Base-by-base conservation (phyloP, 2,329 filamentous ascomycete genomes). In the Ophiocordyceps camponoti-saundersi region DNA sequence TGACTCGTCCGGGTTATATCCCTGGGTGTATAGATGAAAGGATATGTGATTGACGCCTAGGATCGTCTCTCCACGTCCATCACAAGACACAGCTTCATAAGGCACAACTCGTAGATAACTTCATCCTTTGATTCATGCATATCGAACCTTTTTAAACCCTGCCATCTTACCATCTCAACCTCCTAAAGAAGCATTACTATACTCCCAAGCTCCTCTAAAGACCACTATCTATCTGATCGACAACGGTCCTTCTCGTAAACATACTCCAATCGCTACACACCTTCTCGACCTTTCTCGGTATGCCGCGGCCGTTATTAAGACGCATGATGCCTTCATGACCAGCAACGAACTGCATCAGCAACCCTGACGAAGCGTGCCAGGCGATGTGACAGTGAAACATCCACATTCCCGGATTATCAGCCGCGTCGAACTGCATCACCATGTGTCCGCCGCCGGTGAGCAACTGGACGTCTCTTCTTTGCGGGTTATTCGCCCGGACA, bases 361-460 rank as follows among this genome's bases (percentile, higher is more conserved):
- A 65, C 3, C 75, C 75, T 8, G 66, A 66, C 1, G 70, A 71
- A 1, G 68, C 67, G 55, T 79, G 75, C 73, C 73, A 79, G 3
- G 68, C 69, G 45, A 74, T 70, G 57, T 75, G 72, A 55, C 72
- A 75, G 58, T 75, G 71, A 53, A 75, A 66, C 4, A 68, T 62
- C 71, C 71, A 75, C 58, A 29, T 57, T 55, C 69, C 70, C 6
- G 71, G 69, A 45, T 71, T 72, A 2, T 52, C 53, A 26, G 59
- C 58, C 2, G 68, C 61, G 50, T 73, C 63, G 47, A 76, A 75
- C 44, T 72, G 71, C 29, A 76, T 57, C 3, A 74, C 70, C 3
- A 75, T 48, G 53, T 72, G 65, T 1, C 71, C 71, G n/a, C 56
- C 53, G 2, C 51, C 55, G 0, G 61, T 65, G 2, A 78, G 55